Conservation (phyloP, 2,329 filamentous ascomycete species). For the Paraconiothyrium sp. region DNA sequence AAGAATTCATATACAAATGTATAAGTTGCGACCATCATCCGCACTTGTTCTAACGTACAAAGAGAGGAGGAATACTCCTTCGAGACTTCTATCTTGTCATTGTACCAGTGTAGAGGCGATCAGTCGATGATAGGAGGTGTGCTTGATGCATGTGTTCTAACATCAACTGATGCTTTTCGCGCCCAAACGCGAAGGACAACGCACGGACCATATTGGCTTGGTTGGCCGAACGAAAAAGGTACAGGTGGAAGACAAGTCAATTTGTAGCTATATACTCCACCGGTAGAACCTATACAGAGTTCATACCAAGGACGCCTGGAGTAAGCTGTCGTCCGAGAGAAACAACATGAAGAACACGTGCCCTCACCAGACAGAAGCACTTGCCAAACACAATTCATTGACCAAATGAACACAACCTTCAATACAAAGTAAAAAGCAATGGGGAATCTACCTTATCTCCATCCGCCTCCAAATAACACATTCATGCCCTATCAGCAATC, state of each 20-base stretch:
- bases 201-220: neutral
- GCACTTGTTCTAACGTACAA: neutral
- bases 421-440: slow-evolving; percentile 1
- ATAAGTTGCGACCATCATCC: neutral
- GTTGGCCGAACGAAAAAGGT: neutral
- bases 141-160: neutral
- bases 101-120: neutral
- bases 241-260: too few species aligned
- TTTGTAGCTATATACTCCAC: too few species aligned
- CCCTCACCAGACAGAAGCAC: neutral
- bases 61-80: too few species aligned
- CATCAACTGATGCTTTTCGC: neutral
- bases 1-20: neutral
- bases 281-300: too few species aligned
- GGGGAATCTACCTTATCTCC: slow-evolving; percentile 5
- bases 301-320: too few species aligned
- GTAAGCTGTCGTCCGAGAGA: neutral
- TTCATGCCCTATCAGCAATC: neutral
- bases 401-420: neutral
- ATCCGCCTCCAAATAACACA: neutral
- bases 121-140: neutral
- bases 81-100: neutral
- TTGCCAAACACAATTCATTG: neutral
- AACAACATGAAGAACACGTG: neutral
- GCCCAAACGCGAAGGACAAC: neutral